Evolutionary conservation across 768 basidiomycete species (phyloP).

Genomic region (Mycena vulgaris): DNA sequence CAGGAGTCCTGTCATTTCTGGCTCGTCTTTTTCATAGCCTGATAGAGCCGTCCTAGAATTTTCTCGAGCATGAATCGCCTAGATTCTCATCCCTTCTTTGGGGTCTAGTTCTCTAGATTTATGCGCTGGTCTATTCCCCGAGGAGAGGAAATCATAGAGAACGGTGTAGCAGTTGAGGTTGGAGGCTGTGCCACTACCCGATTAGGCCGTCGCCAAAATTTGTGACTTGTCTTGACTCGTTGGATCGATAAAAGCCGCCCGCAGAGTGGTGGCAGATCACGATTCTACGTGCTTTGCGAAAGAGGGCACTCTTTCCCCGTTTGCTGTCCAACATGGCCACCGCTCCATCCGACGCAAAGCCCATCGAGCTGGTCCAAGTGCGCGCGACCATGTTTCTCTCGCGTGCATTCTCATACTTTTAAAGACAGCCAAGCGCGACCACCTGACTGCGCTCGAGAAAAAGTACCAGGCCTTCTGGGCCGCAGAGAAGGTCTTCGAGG

Average conservation of each 20-base stretch:
- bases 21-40: too few species aligned
- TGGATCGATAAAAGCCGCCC: conserved; percentile 21
- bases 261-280: conserved; percentile 25
- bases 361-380: conserved; percentile 77
- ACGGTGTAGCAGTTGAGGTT: too few species aligned
- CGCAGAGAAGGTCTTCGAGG: conserved; percentile 84
- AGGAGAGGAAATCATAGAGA: too few species aligned
- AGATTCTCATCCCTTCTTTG: too few species aligned
- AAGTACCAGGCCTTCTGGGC: conserved; percentile 90
- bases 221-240: conserved; percentile 23
- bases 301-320: conserved; percentile 20
- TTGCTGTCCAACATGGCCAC: conserved; percentile 29
- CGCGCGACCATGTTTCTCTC: conserved; percentile 18
- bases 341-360: conserved; percentile 57
- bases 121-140: too few species aligned
- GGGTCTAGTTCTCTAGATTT: too few species aligned
- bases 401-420: conserved; percentile 14
- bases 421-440: conserved; percentile 94
- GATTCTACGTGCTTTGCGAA: conserved; percentile 23
- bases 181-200: background rate
- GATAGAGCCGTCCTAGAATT: too few species aligned
- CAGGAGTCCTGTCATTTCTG: too few species aligned
- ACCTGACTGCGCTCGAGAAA: conserved; percentile 85
- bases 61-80: too few species aligned
- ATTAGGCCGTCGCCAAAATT: background rate